phyloP scores from a whole-genome alignment of 2,329 filamentous ascomycete species.

The Septoria petroselini region DNA sequence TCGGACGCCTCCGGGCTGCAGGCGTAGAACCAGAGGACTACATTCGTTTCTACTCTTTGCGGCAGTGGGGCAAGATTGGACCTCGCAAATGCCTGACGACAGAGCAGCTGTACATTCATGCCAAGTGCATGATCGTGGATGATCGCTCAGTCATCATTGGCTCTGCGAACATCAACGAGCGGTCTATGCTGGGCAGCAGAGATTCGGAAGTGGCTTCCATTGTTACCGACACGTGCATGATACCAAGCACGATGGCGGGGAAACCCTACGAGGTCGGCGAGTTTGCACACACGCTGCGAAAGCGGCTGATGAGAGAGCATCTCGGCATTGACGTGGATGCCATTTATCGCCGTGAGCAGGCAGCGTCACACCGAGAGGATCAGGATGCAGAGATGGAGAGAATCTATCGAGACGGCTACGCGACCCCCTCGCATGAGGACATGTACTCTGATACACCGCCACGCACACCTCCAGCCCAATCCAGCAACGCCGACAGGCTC shows the following conservation, averaged over 20 bases:
- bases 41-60: conserved; percentile 88
- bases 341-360: conserved; percentile 49
- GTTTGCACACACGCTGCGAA: conserved; percentile 87
- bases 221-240: conserved; percentile 88
- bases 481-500: conserved; percentile 31
- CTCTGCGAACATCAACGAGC: conserved; percentile 97
- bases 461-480: conserved; percentile 34
- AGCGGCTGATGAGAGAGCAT: conserved; percentile 95
- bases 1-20: conserved; percentile 72
- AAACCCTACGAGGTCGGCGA: conserved; percentile 84
- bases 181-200: conserved; percentile 86
- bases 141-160: conserved; percentile 91
- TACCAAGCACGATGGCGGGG: conserved; percentile 87
- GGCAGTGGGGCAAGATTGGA: conserved; percentile 89
- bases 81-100: conserved; percentile 79
- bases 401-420: conserved; percentile 34
- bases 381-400: conserved; percentile 58
- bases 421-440: conserved; percentile 1
- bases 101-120: conserved; percentile 96
- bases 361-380: conserved; percentile 43
- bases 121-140: conserved; percentile 94
- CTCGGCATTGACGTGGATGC: conserved; percentile 93
- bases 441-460: conserved; percentile 32
- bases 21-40: conserved; percentile 93
- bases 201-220: conserved; percentile 91